phyloP scores from a whole-genome alignment of 2,329 filamentous ascomycete species.

The Sporothrix mexicana region DNA sequence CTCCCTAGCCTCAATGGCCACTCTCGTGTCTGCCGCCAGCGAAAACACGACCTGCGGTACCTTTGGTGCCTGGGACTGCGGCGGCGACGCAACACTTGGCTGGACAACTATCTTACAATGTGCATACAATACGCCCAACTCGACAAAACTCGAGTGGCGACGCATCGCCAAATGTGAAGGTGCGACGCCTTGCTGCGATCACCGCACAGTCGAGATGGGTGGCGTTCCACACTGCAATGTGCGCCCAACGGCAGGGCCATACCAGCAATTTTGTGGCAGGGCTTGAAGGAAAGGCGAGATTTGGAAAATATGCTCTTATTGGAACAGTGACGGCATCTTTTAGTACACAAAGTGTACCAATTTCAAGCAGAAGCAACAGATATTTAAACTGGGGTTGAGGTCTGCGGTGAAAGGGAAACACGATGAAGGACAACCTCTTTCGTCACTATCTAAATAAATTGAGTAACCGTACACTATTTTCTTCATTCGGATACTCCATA shows the following conservation, averaged over 20 bases:
- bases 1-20: neutral
- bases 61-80: neutral
- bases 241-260: neutral
- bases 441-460: too few species aligned
- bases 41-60: neutral
- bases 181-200: neutral
- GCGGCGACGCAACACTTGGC: neutral
- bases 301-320: too few species aligned
- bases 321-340: too few species aligned
- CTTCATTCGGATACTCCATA: too few species aligned
- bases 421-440: too few species aligned
- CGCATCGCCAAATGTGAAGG: conserved; percentile 2
- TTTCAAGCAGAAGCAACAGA: too few species aligned
- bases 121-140: neutral
- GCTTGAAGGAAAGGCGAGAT: neutral
- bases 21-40: neutral
- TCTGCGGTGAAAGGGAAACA: too few species aligned
- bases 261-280: neutral
- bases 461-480: too few species aligned
- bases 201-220: neutral
- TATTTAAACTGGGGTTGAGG: too few species aligned
- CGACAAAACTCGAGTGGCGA: neutral
- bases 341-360: too few species aligned
- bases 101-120: neutral
- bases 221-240: neutral